Base-by-base conservation (phyloP, 2,329 filamentous ascomycete species). In the Verticillium albo-atrum region DNA sequence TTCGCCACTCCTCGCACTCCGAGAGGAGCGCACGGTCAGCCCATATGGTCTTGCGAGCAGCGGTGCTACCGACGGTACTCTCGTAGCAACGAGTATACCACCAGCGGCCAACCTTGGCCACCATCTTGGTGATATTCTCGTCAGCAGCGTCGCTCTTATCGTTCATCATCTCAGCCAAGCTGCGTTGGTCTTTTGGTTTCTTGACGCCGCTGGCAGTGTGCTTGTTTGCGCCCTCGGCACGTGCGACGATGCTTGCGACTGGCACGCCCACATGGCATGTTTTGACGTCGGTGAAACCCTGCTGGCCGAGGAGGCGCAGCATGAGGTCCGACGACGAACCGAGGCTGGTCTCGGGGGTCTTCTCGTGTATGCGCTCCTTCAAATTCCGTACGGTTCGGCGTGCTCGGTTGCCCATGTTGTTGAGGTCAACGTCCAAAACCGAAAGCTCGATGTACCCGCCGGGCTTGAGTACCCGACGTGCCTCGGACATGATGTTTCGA, bases 41-140 rank as follows among this genome's bases (percentile, higher is more conserved):
- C 89, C 93, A 98, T 65, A 98, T 90, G 71, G 89, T 84, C 61
- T 69, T 72, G 15, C 42, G 35, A 7, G 54, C 17, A 9, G 60
- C 57, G 53, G 78, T 77, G 54, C 78, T 75, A n/a, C 84, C 73
- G 9, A 87, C 79, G 4, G 83, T 81, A 59, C 83, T 85, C 74
- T 97, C 94, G 72, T 97, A 98, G 78, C 94, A 97, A 57, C 90
- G 86, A 10, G 87, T 90, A 74, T 97, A 98, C 95, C 95, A 99
- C 92, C 94, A 98, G 51, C 95, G 84, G 2, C 92, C 94, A 12
- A 98, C 94, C 63, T 88, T 89, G 17, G 92, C 89, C 25, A 98
- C 92, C 82, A 96, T 96, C 69, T 91, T 93, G 15, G 92, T 91
- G 69, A 98, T 97, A 65, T 87, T 89, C 69, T 92, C 91, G 65